These are phyloP conservation scores for Aspergillus jensenii DNA, from an alignment of 2,329 filamentous ascomycete species.

Conservation along the genomic window DNA sequence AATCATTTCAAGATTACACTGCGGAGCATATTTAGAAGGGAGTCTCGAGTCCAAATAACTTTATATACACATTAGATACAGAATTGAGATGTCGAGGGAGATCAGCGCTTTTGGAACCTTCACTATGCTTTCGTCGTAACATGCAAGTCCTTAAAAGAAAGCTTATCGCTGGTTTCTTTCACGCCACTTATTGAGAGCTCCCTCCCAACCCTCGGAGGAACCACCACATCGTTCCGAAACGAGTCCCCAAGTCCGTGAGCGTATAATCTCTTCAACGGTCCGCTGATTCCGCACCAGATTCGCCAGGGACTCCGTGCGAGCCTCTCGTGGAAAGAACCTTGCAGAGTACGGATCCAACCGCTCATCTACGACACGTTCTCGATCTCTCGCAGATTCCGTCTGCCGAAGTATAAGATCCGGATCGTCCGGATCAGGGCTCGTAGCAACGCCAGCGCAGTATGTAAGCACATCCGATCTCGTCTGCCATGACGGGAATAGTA, in stretches of 20 bases:
- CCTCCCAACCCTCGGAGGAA: slow-evolving; percentile 61
- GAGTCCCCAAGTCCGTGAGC: slow-evolving; percentile 77
- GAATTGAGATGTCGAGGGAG: background rate
- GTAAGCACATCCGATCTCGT: slow-evolving; percentile 76
- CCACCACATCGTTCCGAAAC: slow-evolving; percentile 73
- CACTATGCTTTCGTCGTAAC: background rate
- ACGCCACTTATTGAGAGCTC: slow-evolving; percentile 64
- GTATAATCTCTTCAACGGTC: slow-evolving; percentile 74
- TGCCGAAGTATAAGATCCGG: slow-evolving; percentile 71
- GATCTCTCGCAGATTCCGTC: slow-evolving; percentile 67
- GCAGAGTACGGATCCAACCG: slow-evolving; percentile 87
- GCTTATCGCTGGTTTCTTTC: slow-evolving; percentile 29
- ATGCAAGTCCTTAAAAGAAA: background rate
- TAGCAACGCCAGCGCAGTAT: slow-evolving; percentile 87
- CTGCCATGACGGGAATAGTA: slow-evolving; percentile 89
- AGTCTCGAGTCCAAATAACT: background rate
- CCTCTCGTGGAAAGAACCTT: slow-evolving; percentile 73
- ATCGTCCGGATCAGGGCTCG: slow-evolving; percentile 82
- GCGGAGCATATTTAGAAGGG: background rate
- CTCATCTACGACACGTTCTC: slow-evolving; percentile 78
- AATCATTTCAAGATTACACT: background rate
- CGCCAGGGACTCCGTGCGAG: slow-evolving; percentile 77
- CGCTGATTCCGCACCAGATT: slow-evolving; percentile 67
- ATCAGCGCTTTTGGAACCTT: background rate
- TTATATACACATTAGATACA: slow-evolving; percentile 3